These are phyloP conservation scores for Mycena maculata DNA, from an alignment of 768 basidiomycete species.

Conservation along the genomic window DNA sequence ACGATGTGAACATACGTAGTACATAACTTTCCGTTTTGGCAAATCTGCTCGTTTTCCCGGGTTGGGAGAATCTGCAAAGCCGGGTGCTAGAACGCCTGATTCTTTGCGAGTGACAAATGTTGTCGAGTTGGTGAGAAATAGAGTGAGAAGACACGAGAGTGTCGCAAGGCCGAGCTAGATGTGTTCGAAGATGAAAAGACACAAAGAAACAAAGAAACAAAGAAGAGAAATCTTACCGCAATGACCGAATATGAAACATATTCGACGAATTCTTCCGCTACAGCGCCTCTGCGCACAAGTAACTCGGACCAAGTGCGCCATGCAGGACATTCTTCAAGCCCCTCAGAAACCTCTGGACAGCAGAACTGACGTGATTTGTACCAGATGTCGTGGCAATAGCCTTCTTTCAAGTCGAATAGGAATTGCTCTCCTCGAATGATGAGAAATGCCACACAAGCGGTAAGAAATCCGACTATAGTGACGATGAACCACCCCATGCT, in stretches of 20 bases:
- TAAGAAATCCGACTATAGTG: conserved; percentile 87
- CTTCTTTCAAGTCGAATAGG: conserved; percentile 94
- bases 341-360: conserved; percentile 61
- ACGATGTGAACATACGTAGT: conserved; percentile 71
- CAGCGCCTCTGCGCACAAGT: conserved; percentile 51
- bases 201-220: no score
- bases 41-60: conserved; percentile 38
- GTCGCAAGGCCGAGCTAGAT: conserved; percentile 78
- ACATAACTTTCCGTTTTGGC: conserved; percentile 75
- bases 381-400: conserved; percentile 80
- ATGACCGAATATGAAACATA: conserved; percentile 78
- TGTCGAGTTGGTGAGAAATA: conserved; percentile 88
- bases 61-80: conserved; percentile 49
- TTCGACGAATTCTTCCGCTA: conserved; percentile 62
- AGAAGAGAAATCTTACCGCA: conserved; percentile 70
- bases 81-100: conserved; percentile 71
- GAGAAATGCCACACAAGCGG: conserved; percentile 87
- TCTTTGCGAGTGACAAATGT: conserved; percentile 92
- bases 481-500: conserved; percentile 91
- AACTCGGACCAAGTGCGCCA: conserved; percentile 85
- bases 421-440: conserved; percentile 88
- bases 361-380: conserved; percentile 86
- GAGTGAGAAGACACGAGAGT: conserved; percentile 81
- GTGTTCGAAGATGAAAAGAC: background rate
- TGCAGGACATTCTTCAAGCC: conserved; percentile 61